Conservation (phyloP, 176 grass and related monocot species). For the Carex kokanica region DNA sequence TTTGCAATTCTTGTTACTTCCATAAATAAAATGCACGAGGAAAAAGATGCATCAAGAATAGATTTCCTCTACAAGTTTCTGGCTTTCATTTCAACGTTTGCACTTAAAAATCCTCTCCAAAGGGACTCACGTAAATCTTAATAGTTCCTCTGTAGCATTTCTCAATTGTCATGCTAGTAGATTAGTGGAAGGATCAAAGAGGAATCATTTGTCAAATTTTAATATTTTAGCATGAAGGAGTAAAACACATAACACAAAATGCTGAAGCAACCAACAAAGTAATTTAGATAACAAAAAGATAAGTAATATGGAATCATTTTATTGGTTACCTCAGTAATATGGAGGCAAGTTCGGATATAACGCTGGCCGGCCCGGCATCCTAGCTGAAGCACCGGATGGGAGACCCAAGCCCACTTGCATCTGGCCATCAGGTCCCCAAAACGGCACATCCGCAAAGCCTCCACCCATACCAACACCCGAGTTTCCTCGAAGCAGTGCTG, state of each 20-base stretch:
- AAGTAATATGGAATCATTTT: not conserved
- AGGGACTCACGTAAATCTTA: not conserved
- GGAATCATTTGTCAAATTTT: not conserved
- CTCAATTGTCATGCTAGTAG: not conserved
- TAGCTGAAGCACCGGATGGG: conserved; percentile 43
- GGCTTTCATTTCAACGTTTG: not conserved
- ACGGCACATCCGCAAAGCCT: conserved; percentile 6
- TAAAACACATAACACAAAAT: not conserved
- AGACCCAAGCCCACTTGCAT: conserved; percentile 68
- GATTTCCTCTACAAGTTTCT: not conserved
- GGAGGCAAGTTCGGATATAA: conserved; percentile 75
- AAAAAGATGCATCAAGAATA: not conserved
- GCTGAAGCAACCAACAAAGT: not conserved
- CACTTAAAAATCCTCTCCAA: not conserved
- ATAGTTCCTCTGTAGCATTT: not conserved
- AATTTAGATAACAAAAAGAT: conserved; percentile 2
- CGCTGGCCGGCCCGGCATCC: conserved; percentile 53
- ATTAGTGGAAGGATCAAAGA: not conserved
- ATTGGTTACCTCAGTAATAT: conserved; percentile 84
- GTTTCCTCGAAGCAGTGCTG: conserved; percentile 58
- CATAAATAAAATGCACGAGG: not conserved
- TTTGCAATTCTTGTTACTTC: not conserved
- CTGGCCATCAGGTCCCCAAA: conserved; percentile 37
- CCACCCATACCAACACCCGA: conserved; percentile 51
- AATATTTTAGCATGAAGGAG: not conserved